These are phyloP conservation scores for Neodidymelliopsis sp. DNA, from an alignment of 2,329 filamentous ascomycete species.

Conservation along the genomic window DNA sequence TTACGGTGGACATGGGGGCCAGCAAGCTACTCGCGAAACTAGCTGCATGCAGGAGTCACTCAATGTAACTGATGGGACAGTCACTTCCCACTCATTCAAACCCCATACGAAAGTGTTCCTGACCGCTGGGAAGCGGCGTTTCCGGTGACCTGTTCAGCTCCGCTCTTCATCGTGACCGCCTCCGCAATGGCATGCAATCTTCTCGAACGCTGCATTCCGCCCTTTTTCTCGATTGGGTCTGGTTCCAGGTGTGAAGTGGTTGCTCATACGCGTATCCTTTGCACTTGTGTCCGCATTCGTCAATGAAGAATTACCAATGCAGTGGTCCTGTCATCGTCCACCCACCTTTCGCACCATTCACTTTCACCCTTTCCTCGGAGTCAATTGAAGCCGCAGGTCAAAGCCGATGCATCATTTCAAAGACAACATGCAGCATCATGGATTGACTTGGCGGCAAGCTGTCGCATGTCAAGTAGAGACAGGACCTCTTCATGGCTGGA, in stretches of 20 bases:
- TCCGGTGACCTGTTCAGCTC: conserved; percentile 20
- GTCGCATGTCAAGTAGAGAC: conserved; percentile 3
- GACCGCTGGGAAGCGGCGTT: conserved; percentile 18
- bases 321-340: conserved; percentile 2
- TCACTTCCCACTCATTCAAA: conserved; percentile 10
- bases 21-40: conserved; percentile 19
- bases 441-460: not conserved
- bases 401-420: not conserved
- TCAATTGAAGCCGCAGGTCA: not conserved
- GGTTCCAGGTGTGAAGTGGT: conserved; percentile 1
- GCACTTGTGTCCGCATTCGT: conserved; percentile 3
- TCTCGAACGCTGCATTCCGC: conserved; percentile 19
- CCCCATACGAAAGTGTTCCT: conserved; percentile 7
- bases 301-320: conserved; percentile 6
- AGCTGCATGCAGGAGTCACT: conserved; percentile 25
- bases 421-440: not conserved
- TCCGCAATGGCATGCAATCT: conserved; percentile 10
- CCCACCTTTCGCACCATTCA: conserved; percentile 9
- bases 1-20: conserved; percentile 29
- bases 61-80: conserved; percentile 25
- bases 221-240: conserved; percentile 17
- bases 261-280: conserved; percentile 7
- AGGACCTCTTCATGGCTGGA: conserved; percentile 3
- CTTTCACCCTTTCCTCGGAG: conserved; percentile 4
- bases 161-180: conserved; percentile 6